phyloP scores from a whole-genome alignment of 495 filamentous ascomycete species.

The Thermothielavioides terrestris region DNA sequence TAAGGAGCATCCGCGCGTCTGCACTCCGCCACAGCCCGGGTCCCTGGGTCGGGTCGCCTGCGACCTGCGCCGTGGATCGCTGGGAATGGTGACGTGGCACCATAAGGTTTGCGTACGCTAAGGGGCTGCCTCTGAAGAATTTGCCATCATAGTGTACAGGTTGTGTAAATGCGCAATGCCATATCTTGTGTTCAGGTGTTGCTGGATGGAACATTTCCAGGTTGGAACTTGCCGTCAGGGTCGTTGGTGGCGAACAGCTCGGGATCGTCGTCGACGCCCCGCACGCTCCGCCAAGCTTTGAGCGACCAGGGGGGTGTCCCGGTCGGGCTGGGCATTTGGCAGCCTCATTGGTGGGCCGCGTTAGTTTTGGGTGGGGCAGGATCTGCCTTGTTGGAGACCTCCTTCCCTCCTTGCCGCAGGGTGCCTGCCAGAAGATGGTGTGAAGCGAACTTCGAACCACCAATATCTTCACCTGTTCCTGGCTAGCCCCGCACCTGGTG shows the following conservation, averaged over 20 bases:
- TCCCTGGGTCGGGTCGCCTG: slow-evolving; percentile 9
- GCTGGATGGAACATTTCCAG: background rate
- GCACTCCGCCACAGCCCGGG: slow-evolving; percentile 26
- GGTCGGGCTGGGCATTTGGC: slow-evolving; percentile 28
- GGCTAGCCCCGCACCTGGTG: background rate
- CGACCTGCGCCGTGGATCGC: slow-evolving; percentile 4
- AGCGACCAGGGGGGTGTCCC: slow-evolving; percentile 24
- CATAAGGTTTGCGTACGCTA: background rate
- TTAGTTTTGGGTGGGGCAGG: slow-evolving; percentile 27
- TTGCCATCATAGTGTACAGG: slow-evolving; percentile 13
- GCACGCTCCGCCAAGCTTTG: slow-evolving; percentile 27
- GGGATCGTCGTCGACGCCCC: slow-evolving; percentile 18
- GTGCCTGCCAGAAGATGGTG: slow-evolving; percentile 32
- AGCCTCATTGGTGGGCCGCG: slow-evolving; percentile 27
- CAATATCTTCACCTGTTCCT: background rate
- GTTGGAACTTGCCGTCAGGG: slow-evolving; percentile 1
- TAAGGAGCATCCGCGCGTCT: background rate
- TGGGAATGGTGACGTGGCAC: slow-evolving; percentile 29
- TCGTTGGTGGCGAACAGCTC: slow-evolving; percentile 21
- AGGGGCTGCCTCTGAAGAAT: slow-evolving; percentile 11
- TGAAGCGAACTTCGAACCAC: slow-evolving; percentile 30
- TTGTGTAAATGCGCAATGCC: slow-evolving; percentile 2
- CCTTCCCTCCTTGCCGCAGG: slow-evolving; percentile 23
- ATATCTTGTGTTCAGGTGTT: no score
- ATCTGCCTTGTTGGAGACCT: slow-evolving; percentile 28